Evolutionary conservation across 306 rosid species (phyloP).

Genomic region (Lathyrus oleraceus): DNA sequence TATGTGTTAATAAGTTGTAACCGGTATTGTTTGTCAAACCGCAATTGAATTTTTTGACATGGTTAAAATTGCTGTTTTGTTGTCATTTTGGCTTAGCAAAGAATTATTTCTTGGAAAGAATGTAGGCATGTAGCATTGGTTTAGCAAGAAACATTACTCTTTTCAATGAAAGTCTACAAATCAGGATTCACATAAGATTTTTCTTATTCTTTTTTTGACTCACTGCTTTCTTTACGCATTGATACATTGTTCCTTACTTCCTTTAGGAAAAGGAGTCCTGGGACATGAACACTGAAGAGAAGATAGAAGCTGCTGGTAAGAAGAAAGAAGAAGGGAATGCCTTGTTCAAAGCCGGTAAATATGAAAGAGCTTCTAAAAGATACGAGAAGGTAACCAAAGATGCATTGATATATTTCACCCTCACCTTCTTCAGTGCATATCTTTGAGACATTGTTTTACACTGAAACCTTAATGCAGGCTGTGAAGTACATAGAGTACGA

Average conservation of each 20-base stretch:
- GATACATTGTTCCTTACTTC: background rate
- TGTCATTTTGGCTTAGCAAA: background rate
- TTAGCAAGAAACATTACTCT: background rate
- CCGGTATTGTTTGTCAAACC: background rate
- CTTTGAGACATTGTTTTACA: background rate
- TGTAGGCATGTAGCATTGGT: background rate
- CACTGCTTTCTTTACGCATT: background rate
- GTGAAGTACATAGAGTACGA: conserved; percentile 74
- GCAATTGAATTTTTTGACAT: background rate
- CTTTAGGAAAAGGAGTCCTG: conserved; percentile 80
- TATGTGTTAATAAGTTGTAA: background rate
- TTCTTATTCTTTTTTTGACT: background rate
- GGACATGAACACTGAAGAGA: conserved; percentile 76
- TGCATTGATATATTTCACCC: background rate
- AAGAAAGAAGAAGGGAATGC: conserved; percentile 93
- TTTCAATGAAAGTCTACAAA: background rate
- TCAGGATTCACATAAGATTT: background rate
- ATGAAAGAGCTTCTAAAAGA: conserved; percentile 82
- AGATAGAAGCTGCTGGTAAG: conserved; percentile 80
- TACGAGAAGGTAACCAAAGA: conserved; percentile 72
- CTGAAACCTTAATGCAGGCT: conserved; percentile 51
- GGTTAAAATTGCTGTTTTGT: background rate
- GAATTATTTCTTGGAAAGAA: background rate
- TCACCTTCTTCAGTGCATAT: background rate
- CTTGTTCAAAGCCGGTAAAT: conserved; percentile 82